Base-by-base conservation (phyloP, 2,329 filamentous ascomycete genomes). In the Tetracladium maxilliforme region DNA sequence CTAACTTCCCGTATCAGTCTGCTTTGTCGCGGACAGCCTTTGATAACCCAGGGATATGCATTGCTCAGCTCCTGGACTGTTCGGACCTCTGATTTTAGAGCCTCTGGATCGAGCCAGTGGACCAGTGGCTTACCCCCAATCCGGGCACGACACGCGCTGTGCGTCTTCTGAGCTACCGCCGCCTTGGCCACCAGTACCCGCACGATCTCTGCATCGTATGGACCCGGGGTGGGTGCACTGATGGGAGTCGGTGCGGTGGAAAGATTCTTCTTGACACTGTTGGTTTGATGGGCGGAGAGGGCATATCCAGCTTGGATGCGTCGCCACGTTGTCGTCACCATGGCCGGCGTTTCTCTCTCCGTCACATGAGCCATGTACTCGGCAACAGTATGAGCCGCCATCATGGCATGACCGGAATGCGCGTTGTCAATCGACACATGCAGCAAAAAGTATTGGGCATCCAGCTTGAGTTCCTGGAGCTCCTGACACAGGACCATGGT, bases 341-440 rank as follows among this genome's bases (percentile, higher is more conserved):
- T 43, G 13, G 30, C 29, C 10, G 41, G 24, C 8, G 50, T 44
- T 21, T 47, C 35, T 2, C 27, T 35, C 12, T 24, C 22, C 19
- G 26, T 28, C 8, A 51, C 31, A 18, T 36, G 30, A 16, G 45
- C 35, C 13, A 64, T 40, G 30, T 59, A 61, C 11, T 45, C 33
- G 7, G 29, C 35, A 8, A 52, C 52, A n/a, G 46, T 44, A 13
- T 46, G 34, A 28, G 48, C 38, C 2, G 58, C 56, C 49, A 64
- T 62, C 4, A 54, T 54, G 9, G 54, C 45, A 35, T 64, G 61
- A 1, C 61, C 58, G 0, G 50, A 55, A 30, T 61, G 43, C 5
- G 47, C 43, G 33, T 64, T 64, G 33, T 64, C 61, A 24, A 65
- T 64, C 1, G 54, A 48, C 20, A 64, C 43, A 37, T 64, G 60